These are phyloP conservation scores for Exophiala sp. DNA, from an alignment of 2,329 filamentous ascomycete species.

Conservation along the genomic window DNA sequence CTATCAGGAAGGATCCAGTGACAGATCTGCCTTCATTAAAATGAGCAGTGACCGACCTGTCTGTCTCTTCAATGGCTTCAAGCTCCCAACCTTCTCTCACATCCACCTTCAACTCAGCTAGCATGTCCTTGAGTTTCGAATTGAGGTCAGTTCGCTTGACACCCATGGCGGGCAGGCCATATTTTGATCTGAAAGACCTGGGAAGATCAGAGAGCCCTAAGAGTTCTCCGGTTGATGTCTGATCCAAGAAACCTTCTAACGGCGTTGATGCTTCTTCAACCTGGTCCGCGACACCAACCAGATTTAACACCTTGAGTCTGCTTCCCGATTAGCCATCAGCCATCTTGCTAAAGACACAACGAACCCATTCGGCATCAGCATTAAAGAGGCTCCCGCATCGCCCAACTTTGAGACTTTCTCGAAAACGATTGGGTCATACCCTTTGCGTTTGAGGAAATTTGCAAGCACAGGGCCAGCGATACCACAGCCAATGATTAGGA, in stretches of 20 bases:
- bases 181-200: constrained; percentile 10
- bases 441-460: constrained; percentile 13
- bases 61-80: constrained; percentile 33
- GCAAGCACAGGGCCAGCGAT: constrained; percentile 16
- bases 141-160: constrained; percentile 19
- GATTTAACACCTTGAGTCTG: constrained; percentile 13
- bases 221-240: constrained; percentile 6
- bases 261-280: constrained; percentile 4
- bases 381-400: constrained; percentile 18
- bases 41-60: constrained; percentile 38
- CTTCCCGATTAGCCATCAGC: not conserved
- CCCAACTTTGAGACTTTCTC: constrained; percentile 18
- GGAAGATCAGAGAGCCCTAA: constrained; percentile 12
- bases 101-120: constrained; percentile 9
- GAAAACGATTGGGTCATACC: constrained; percentile 17
- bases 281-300: constrained; percentile 5
- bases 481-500: constrained; percentile 18
- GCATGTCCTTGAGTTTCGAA: constrained; percentile 15
- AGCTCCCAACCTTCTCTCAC: constrained; percentile 24
- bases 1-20: constrained; percentile 46
- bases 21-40: constrained; percentile 48
- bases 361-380: constrained; percentile 20
- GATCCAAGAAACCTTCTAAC: constrained; percentile 8
- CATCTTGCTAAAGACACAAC: not conserved
- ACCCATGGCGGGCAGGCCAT: constrained; percentile 10